Evolutionary conservation across 768 basidiomycete genomes (phyloP).

Genomic region (Solioccasus polychromus): DNA sequence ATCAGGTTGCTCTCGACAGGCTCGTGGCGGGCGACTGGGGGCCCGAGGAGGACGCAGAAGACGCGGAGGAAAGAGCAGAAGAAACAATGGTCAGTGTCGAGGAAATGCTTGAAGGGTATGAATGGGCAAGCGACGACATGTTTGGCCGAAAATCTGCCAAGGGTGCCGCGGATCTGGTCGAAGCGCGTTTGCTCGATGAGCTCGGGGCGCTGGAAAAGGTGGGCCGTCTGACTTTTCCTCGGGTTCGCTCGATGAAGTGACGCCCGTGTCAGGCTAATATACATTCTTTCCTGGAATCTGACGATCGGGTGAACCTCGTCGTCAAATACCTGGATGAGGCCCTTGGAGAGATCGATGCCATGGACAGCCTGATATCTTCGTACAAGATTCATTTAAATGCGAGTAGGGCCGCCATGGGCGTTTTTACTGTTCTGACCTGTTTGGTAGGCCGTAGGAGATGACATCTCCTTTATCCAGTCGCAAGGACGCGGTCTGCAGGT

Average conservation of each 20-base stretch:
- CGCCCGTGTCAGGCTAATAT: slow-evolving; percentile 68
- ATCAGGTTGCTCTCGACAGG: slow-evolving; percentile 71
- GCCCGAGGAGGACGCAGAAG: slow-evolving; percentile 49
- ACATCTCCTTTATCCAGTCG: slow-evolving; percentile 93
- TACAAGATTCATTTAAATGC: slow-evolving; percentile 98
- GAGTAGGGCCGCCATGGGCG: slow-evolving; percentile 29
- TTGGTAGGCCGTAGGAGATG: slow-evolving; percentile 84
- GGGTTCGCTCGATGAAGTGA: slow-evolving; percentile 1
- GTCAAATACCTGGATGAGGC: slow-evolving; percentile 89
- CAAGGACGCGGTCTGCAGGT: slow-evolving; percentile 97
- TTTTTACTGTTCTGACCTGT: slow-evolving; percentile 10
- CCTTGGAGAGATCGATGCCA: slow-evolving; percentile 80
- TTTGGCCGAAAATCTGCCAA: slow-evolving; percentile 59
- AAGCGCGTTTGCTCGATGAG: slow-evolving; percentile 85
- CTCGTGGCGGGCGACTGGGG: slow-evolving; percentile 50
- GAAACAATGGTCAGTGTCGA: slow-evolving; percentile 90
- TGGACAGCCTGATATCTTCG: slow-evolving; percentile 85
- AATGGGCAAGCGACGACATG: slow-evolving; percentile 88
- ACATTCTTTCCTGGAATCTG: slow-evolving; percentile 94
- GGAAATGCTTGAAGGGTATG: slow-evolving; percentile 98
- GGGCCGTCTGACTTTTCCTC: slow-evolving; percentile 8
- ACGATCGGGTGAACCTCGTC: slow-evolving; percentile 85
- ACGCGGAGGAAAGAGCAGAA: slow-evolving; percentile 71
- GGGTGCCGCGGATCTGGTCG: slow-evolving; percentile 87
- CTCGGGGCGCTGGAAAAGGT: slow-evolving; percentile 93